A percentile compares a stretch with the other conserved stretches of the same genome.
phyloP scores from a whole-genome alignment of 768 basidiomycete genomes.

The Ramaria sp. region DNA sequence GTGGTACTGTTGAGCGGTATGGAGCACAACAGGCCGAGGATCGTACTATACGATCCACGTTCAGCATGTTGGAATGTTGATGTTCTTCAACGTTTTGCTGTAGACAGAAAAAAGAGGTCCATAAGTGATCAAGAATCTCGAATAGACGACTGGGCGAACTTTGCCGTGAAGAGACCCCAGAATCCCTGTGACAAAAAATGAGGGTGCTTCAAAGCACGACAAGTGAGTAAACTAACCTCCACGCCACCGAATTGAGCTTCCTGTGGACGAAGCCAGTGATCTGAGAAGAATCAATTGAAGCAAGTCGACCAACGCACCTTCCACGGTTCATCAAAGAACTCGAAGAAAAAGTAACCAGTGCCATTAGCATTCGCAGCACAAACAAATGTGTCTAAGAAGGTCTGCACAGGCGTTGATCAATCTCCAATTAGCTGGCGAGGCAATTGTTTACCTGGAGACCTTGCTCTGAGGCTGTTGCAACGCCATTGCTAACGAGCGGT shows the following conservation, averaged over 20 bases:
- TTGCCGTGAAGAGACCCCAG: slow-evolving; percentile 58
- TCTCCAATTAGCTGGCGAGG: background rate
- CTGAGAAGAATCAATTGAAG: background rate
- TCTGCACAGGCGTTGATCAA: slow-evolving; percentile 27
- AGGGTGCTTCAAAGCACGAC: background rate
- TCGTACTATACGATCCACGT: background rate
- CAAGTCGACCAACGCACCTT: slow-evolving; percentile 36
- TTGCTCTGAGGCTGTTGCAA: slow-evolving; percentile 45
- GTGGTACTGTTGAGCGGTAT: no score
- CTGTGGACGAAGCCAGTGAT: slow-evolving; percentile 21
- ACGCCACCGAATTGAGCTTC: slow-evolving; percentile 68
- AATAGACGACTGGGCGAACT: slow-evolving; percentile 26
- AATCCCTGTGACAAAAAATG: slow-evolving; percentile 24
- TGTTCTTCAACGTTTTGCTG: slow-evolving; percentile 61
- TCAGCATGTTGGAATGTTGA: slow-evolving; percentile 54
- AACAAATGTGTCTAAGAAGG: slow-evolving; percentile 77
- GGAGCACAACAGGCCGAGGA: no score
- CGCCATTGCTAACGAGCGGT: slow-evolving; percentile 36
- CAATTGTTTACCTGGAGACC: slow-evolving; percentile 42
- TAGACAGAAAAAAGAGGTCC: background rate
- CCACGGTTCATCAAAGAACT: slow-evolving; percentile 76
- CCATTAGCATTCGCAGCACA: slow-evolving; percentile 78
- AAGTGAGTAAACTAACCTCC: slow-evolving; percentile 30
- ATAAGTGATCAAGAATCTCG: background rate
- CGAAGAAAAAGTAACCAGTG: slow-evolving; percentile 85